Evolutionary conservation across 805 yeast genomes (phyloP).

Genomic region (Starmerella khaoyaiensis): DNA sequence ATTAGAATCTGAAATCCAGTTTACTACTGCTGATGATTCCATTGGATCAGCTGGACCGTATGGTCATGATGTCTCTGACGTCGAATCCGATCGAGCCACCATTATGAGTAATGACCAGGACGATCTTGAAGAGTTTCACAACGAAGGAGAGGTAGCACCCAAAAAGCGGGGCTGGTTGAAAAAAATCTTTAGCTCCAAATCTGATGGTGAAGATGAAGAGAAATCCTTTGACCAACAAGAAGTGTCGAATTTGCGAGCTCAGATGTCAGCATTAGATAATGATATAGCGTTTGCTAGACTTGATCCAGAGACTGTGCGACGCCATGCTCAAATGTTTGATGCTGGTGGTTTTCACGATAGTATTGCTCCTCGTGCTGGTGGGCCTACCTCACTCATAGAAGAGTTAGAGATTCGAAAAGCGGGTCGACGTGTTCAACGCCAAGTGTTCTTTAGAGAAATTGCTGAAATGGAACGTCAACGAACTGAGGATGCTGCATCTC

Average conservation of each 20-base stretch:
- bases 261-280: slow-evolving; percentile 14
- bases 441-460: slow-evolving; percentile 21
- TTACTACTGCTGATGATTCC: background rate
- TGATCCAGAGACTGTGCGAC: slow-evolving; percentile 22
- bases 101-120: slow-evolving; percentile 24
- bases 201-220: slow-evolving; percentile 10
- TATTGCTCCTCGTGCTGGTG: slow-evolving; percentile 12
- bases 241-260: slow-evolving; percentile 6
- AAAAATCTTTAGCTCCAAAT: slow-evolving; percentile 10
- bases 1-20: slow-evolving; percentile 11
- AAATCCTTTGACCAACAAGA: slow-evolving; percentile 13
- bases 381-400: slow-evolving; percentile 28
- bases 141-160: background rate
- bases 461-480: slow-evolving; percentile 17
- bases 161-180: background rate
- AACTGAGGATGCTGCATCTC: slow-evolving; percentile 6
- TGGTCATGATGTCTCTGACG: slow-evolving; percentile 9
- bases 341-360: slow-evolving; percentile 21
- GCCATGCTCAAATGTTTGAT: slow-evolving; percentile 21
- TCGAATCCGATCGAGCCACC: slow-evolving; percentile 26
- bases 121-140: slow-evolving; percentile 10
- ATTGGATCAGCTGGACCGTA: slow-evolving; percentile 1
- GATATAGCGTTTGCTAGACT: slow-evolving; percentile 25
- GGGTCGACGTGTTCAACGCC: slow-evolving; percentile 23
- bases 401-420: slow-evolving; percentile 30